Evolutionary conservation across 306 rosid genomes (phyloP).

Genomic region (Malus asiatica): DNA sequence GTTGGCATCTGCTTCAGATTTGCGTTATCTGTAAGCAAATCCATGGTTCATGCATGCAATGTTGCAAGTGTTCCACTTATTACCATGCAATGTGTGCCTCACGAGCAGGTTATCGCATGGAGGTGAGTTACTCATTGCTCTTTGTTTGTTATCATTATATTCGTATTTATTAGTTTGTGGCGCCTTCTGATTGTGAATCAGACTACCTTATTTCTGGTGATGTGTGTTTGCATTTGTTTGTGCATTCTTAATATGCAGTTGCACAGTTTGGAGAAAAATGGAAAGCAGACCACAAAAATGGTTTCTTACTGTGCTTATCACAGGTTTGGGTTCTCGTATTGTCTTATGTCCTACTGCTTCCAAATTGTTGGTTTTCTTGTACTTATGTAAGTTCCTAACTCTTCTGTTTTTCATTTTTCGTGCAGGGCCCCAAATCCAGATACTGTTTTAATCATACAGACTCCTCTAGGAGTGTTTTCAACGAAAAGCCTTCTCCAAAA

Average conservation of each 20-base stretch:
- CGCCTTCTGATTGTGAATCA: not conserved
- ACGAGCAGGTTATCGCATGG: slow-evolving; percentile 98
- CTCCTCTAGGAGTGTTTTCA: slow-evolving; percentile 84
- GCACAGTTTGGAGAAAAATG: slow-evolving; percentile 92
- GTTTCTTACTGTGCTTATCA: slow-evolving; percentile 95
- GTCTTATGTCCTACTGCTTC: not conserved
- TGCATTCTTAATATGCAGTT: slow-evolving; percentile 48
- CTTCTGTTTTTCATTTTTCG: slow-evolving; percentile 13
- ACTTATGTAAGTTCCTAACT: not conserved
- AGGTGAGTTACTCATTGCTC: slow-evolving; percentile 45
- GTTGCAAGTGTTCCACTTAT: slow-evolving; percentile 98
- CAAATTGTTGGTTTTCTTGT: not conserved
- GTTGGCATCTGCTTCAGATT: slow-evolving; percentile 56
- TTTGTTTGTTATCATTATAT: not conserved
- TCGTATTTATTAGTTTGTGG: not conserved
- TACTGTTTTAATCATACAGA: slow-evolving; percentile 88
- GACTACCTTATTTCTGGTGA: slow-evolving; percentile 6
- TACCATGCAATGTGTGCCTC: slow-evolving; percentile 99
- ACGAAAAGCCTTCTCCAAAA: slow-evolving; percentile 84
- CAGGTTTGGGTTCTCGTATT: slow-evolving; percentile 52
- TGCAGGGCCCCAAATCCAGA: slow-evolving; percentile 99
- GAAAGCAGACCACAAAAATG: slow-evolving; percentile 87
- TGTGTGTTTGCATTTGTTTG: slow-evolving; percentile 12
- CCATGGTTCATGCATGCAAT: slow-evolving; percentile 97
- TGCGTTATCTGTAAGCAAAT: slow-evolving; percentile 97